These are phyloP conservation scores for Sugiyamaella americana DNA, from an alignment of 805 yeast genomes.

Conservation along the genomic window DNA sequence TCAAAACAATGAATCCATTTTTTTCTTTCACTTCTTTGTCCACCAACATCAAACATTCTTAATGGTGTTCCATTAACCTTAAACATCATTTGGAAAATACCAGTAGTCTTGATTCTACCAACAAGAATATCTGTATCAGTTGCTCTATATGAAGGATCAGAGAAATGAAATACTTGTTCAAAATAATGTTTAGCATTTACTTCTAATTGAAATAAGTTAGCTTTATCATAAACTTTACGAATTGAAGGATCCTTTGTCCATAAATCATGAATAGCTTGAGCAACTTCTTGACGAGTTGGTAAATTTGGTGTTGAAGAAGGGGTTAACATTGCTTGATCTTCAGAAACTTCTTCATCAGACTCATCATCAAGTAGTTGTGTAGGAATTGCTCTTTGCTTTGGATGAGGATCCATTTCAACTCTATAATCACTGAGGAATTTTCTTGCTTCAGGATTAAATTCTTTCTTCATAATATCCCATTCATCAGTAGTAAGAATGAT, in stretches of 20 bases:
- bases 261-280: constrained; percentile 57
- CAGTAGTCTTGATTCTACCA: constrained; percentile 93
- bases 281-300: constrained; percentile 39
- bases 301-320: background rate
- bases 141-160: constrained; percentile 60
- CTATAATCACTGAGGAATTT: constrained; percentile 26
- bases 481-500: constrained; percentile 4
- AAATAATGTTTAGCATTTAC: constrained; percentile 78
- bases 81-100: constrained; percentile 83
- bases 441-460: constrained; percentile 52
- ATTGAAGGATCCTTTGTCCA: constrained; percentile 74
- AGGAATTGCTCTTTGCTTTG: background rate
- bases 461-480: constrained; percentile 7
- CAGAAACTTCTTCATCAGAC: constrained; percentile 4
- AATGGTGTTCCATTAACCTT: constrained; percentile 56
- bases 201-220: constrained; percentile 74
- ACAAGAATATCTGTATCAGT: constrained; percentile 76
- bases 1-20: constrained; percentile 96
- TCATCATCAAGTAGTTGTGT: constrained; percentile 1
- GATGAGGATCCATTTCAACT: background rate
- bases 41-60: constrained; percentile 91
- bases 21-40: constrained; percentile 83
- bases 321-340: background rate
- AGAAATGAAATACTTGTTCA: constrained; percentile 60
- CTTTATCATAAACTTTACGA: constrained; percentile 31